These are phyloP conservation scores for Didymella pinodella DNA, from an alignment of 2,329 filamentous ascomycete species.

Conservation along the genomic window DNA sequence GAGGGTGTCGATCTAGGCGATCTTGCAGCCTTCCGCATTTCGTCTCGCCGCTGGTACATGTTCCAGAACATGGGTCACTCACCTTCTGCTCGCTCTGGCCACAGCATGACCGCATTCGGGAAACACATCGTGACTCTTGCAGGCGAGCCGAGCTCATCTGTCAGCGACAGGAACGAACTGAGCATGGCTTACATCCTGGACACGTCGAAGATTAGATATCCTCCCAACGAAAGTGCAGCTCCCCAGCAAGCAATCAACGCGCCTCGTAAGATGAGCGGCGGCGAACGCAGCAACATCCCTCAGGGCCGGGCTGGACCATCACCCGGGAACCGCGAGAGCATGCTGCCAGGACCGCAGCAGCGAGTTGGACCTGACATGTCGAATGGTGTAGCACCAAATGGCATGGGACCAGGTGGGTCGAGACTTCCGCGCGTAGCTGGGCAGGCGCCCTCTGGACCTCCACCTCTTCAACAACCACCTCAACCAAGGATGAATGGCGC, in stretches of 20 bases:
- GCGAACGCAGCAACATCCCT: slow-evolving; percentile 54
- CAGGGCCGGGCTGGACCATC: slow-evolving; percentile 46
- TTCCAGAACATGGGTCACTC: slow-evolving; percentile 99
- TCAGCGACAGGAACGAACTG: slow-evolving; percentile 81
- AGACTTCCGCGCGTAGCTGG: slow-evolving; percentile 67
- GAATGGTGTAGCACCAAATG: slow-evolving; percentile 38
- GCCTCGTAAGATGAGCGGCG: slow-evolving; percentile 57
- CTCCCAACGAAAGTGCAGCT: slow-evolving; percentile 69
- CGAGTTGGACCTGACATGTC: slow-evolving; percentile 49
- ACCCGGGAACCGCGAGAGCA: slow-evolving; percentile 54
- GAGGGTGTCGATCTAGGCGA: slow-evolving; percentile 93
- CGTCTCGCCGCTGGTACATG: slow-evolving; percentile 93
- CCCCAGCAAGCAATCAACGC: slow-evolving; percentile 39
- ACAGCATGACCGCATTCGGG: slow-evolving; percentile 95
- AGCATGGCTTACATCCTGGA: slow-evolving; percentile 91
- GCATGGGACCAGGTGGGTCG: slow-evolving; percentile 55
- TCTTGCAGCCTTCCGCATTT: slow-evolving; percentile 83
- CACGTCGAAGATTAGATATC: slow-evolving; percentile 95
- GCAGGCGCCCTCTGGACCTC: slow-evolving; percentile 68
- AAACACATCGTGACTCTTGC: slow-evolving; percentile 93
- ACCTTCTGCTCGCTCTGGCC: slow-evolving; percentile 89
- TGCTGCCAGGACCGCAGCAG: slow-evolving; percentile 44
- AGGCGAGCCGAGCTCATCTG: slow-evolving; percentile 90
- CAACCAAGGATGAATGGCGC: slow-evolving; percentile 60
- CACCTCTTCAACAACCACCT: slow-evolving; percentile 70